These are phyloP conservation scores for Emericellopsis cladophorae DNA, from an alignment of 2,329 filamentous ascomycete species.

Conservation along the genomic window DNA sequence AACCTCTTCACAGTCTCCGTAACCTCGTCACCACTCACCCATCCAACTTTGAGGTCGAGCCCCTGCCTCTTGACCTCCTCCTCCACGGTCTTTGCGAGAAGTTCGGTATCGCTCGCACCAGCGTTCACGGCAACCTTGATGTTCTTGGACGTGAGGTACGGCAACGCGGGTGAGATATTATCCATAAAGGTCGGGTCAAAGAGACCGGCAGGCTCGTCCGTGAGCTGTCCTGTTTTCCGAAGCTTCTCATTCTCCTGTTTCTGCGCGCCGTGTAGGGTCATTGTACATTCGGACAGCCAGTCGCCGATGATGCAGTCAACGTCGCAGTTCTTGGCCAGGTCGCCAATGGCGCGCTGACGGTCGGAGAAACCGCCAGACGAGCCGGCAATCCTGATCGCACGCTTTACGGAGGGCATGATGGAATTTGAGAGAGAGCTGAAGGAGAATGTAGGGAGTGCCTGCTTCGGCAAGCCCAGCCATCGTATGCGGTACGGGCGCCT, in stretches of 20 bases:
- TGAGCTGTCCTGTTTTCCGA: slow-evolving; percentile 8
- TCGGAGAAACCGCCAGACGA: slow-evolving; percentile 29
- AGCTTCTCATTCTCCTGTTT: slow-evolving; percentile 12
- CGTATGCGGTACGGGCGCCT: too few species aligned
- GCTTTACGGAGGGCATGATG: slow-evolving; percentile 12
- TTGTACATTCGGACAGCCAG: slow-evolving; percentile 18
- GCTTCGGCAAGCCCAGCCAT: too few species aligned
- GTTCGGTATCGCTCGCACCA: slow-evolving; percentile 20
- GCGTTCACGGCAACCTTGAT: slow-evolving; percentile 24
- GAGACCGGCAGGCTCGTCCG: slow-evolving; percentile 3
- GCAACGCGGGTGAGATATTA: slow-evolving; percentile 24
- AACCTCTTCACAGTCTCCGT: slow-evolving; percentile 11
- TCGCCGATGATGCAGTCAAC: slow-evolving; percentile 16
- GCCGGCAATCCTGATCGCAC: slow-evolving; percentile 26
- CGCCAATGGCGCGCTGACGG: slow-evolving; percentile 24
- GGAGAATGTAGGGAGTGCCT: too few species aligned
- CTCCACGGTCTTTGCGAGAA: slow-evolving; percentile 11
- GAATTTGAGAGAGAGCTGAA: not conserved
- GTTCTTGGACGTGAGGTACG: slow-evolving; percentile 16
- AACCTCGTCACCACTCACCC: slow-evolving; percentile 22
- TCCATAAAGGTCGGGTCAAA: slow-evolving; percentile 21
- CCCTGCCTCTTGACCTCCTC: slow-evolving; percentile 14
- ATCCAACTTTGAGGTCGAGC: slow-evolving; percentile 18
- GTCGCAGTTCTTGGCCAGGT: slow-evolving; percentile 23
- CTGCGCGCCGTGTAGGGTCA: slow-evolving; percentile 15